phyloP scores from a whole-genome alignment of 2,329 filamentous ascomycete genomes.

The Aspergillus pseudotamarii region DNA sequence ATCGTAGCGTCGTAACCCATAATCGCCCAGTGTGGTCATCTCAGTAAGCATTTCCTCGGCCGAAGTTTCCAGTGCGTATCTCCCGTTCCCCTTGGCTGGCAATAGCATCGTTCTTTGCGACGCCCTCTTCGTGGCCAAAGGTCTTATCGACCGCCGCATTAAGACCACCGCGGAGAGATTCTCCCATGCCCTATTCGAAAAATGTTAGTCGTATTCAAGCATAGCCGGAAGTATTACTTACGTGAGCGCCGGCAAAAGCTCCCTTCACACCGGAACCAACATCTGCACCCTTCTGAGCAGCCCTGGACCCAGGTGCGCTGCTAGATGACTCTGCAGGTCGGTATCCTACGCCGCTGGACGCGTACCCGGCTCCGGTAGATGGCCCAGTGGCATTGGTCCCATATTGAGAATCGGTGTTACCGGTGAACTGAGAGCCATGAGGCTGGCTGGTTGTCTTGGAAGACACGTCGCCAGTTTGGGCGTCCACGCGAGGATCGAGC shows the following conservation, averaged over 20 bases:
- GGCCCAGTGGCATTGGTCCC: conserved; percentile 12
- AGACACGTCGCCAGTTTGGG: conserved; percentile 22
- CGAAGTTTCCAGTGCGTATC: conserved; percentile 34
- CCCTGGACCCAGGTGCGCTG: conserved; percentile 14
- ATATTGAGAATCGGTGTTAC: background rate
- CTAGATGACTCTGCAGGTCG: conserved; percentile 17
- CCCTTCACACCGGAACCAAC: conserved; percentile 31
- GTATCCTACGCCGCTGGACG: conserved; percentile 13
- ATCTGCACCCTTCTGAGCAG: conserved; percentile 21
- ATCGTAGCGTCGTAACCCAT: background rate
- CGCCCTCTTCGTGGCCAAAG: conserved; percentile 41
- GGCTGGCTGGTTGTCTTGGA: conserved; percentile 21
- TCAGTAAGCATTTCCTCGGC: background rate
- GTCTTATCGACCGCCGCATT: conserved; percentile 42
- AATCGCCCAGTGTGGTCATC: background rate
- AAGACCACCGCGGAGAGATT: conserved; percentile 42
- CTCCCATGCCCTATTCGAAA: conserved; percentile 39
- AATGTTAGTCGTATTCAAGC: background rate
- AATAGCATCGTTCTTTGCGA: conserved; percentile 40
- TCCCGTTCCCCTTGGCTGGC: conserved; percentile 39
- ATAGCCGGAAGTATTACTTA: conserved; percentile 24
- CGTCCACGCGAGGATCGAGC: conserved; percentile 32
- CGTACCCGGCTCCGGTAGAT: conserved; percentile 1
- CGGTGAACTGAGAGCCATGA: background rate
- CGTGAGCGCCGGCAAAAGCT: conserved; percentile 37